Evolutionary conservation across 352 stramenopile species (phyloP).

Genomic region (Phytopythium delawarense): DNA sequence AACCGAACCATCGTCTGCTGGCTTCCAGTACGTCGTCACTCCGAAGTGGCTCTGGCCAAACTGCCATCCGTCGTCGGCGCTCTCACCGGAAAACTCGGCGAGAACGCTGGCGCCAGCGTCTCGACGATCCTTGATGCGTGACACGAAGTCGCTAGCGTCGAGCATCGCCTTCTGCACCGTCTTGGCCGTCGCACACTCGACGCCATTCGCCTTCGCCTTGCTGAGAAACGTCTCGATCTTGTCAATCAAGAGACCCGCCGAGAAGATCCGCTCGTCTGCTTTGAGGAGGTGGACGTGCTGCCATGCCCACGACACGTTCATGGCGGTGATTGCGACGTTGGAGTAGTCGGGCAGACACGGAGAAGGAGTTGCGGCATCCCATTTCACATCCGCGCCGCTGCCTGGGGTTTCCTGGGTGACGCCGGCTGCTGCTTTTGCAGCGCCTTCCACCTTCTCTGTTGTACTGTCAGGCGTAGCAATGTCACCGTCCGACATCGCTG

Average conservation of each 20-base stretch:
- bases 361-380: constrained; percentile 7
- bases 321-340: constrained; percentile 29
- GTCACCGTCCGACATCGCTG: neutral
- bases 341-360: constrained; percentile 54
- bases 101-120: constrained; percentile 43
- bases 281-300: constrained; percentile 67
- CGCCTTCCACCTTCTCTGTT: neutral
- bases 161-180: constrained; percentile 38
- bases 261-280: constrained; percentile 69
- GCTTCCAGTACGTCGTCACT: constrained; percentile 79
- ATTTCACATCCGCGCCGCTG: constrained; percentile 12
- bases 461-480: too few relatives aligned
- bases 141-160: constrained; percentile 41
- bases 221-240: constrained; percentile 59
- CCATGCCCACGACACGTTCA: constrained; percentile 72
- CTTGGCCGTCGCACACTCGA: constrained; percentile 4
- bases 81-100: constrained; percentile 65
- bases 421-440: neutral
- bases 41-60: constrained; percentile 76
- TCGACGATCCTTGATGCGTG: constrained; percentile 50
- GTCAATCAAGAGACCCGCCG: constrained; percentile 54
- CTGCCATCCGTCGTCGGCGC: constrained; percentile 59
- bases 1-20: constrained; percentile 59
- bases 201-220: neutral
- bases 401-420: neutral